phyloP scores from a whole-genome alignment of 352 stramenopile species.

The Aphanomyces invadans region DNA sequence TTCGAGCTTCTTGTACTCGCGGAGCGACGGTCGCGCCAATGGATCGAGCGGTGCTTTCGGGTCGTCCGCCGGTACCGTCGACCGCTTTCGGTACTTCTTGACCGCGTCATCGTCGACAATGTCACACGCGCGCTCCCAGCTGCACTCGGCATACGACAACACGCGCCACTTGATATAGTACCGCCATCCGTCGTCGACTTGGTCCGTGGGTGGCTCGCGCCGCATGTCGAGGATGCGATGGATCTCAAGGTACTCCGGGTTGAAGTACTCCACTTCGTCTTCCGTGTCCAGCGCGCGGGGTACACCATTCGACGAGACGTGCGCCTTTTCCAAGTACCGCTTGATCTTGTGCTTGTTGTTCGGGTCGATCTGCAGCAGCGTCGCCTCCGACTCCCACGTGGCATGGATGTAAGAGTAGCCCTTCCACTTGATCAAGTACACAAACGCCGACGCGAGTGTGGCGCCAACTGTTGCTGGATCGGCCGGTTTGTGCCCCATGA shows the following conservation, averaged over 20 bases:
- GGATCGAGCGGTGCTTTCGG: conserved; percentile 34
- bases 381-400: conserved; percentile 71
- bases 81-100: conserved; percentile 53
- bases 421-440: conserved; percentile 90
- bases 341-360: conserved; percentile 86
- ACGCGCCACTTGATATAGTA: conserved; percentile 86
- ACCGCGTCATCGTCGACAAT: conserved; percentile 81
- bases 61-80: conserved; percentile 52
- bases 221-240: conserved; percentile 78
- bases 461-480: conserved; percentile 33
- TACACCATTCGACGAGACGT: conserved; percentile 23
- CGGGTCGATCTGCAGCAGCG: conserved; percentile 67
- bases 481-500: conserved; percentile 69
- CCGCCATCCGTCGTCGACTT: conserved; percentile 73
- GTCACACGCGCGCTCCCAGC: conserved; percentile 81
- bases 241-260: conserved; percentile 86
- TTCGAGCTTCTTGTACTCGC: conserved; percentile 83
- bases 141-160: conserved; percentile 77
- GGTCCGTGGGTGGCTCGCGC: conserved; percentile 34
- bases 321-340: conserved; percentile 79
- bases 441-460: conserved; percentile 26
- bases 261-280: conserved; percentile 80
- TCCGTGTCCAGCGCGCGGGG: conserved; percentile 21
- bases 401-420: conserved; percentile 84
- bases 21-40: conserved; percentile 44